Conservation (phyloP, 1,284 basidiomycete species). For the Pyrrhoderma noxium region DNA sequence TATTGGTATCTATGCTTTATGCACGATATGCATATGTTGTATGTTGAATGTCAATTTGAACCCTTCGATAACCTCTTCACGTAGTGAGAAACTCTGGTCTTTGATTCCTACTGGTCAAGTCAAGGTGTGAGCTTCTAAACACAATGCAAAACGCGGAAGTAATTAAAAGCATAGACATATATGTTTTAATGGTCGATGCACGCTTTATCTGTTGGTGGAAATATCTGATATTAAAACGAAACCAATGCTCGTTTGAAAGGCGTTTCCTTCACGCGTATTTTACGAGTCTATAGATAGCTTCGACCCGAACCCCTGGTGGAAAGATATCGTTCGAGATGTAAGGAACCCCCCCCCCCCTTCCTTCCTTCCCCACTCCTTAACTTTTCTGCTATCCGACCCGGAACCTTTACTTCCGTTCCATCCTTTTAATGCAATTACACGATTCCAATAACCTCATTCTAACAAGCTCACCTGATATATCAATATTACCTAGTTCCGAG, state of each 20-base stretch:
- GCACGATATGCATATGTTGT: no score
- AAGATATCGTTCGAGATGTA: conserved; percentile 43
- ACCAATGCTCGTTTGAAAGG: conserved; percentile 26
- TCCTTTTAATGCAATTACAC: background rate
- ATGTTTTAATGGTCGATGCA: no score
- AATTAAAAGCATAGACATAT: no score
- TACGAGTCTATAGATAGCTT: conserved; percentile 26
- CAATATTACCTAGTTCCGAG: conserved; percentile 31
- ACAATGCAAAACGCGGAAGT: no score
- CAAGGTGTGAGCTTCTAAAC: conserved; percentile 28
- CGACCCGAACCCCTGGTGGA: conserved; percentile 41
- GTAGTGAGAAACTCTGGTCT: conserved; percentile 42
- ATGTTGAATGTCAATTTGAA: conserved; percentile 18
- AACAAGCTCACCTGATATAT: background rate
- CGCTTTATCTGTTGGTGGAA: no score
- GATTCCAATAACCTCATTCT: background rate
- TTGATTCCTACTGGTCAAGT: conserved; percentile 42
- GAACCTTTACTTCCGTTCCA: no score
- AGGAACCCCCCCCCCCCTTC: conserved; percentile 20
- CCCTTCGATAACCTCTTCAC: no score
- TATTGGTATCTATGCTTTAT: no score
- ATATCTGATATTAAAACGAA: no score
- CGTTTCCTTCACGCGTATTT: conserved; percentile 38
- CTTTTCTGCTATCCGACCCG: no score
- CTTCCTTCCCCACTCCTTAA: background rate